Evolutionary conservation across 768 basidiomycete genomes (phyloP).

Genomic region (Serendipita indica): DNA sequence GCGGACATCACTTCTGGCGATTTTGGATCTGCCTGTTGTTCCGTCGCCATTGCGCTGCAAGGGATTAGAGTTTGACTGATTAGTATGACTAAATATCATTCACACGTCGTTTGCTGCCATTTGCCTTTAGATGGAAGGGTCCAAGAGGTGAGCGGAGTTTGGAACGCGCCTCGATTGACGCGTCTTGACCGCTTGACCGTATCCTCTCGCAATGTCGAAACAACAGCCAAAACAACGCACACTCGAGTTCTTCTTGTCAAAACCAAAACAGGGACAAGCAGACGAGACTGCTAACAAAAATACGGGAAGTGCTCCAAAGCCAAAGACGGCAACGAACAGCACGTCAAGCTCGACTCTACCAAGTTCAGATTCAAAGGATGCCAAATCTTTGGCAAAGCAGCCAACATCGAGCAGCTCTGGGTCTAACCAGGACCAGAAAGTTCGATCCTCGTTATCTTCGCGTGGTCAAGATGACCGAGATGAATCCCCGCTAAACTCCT

Average conservation of each 20-base stretch:
- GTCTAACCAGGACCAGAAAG: not conserved
- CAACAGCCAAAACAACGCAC: conserved; percentile 6
- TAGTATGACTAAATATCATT: not conserved
- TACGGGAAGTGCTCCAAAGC: not conserved
- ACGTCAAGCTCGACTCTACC: not conserved
- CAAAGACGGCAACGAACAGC: not conserved
- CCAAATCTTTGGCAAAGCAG: not conserved
- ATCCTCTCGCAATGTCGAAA: not conserved
- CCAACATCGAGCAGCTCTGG: not conserved
- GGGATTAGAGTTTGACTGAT: not conserved
- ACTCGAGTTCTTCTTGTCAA: conserved; percentile 5
- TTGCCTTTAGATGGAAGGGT: not conserved
- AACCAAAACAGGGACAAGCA: conserved; percentile 6
- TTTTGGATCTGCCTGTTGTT: conserved; percentile 7
- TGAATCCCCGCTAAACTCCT: not conserved
- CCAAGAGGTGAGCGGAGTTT: conserved; percentile 4
- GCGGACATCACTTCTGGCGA: conserved; percentile 53
- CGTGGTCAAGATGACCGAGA: not conserved
- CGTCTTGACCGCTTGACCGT: not conserved
- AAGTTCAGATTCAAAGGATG: not conserved
- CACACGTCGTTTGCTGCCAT: not conserved
- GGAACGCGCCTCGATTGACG: not conserved
- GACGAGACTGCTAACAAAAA: not conserved
- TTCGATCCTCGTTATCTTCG: not conserved
- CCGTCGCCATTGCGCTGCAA: conserved; percentile 9